Evolutionary conservation across 371 early-diverging fungal genomes (phyloP).

Genomic region (Mucor racemosus): DNA sequence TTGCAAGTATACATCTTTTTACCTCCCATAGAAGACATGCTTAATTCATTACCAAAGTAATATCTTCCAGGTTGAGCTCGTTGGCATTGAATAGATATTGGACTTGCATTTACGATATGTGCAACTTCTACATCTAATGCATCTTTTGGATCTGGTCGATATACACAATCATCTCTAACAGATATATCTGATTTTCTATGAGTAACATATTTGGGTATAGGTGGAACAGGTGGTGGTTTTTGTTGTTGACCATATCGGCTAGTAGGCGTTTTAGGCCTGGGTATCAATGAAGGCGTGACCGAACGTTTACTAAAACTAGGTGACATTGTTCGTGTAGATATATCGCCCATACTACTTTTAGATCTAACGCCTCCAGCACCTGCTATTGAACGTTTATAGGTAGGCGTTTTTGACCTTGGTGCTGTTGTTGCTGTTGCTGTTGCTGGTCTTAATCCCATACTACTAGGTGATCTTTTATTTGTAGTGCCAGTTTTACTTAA

Average conservation of each 20-base stretch:
- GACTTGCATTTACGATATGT: slow-evolving; percentile 58
- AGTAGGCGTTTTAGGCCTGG: slow-evolving; percentile 50
- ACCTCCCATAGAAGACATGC: slow-evolving; percentile 46
- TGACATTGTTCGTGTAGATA: slow-evolving; percentile 16
- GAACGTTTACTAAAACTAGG: slow-evolving; percentile 27
- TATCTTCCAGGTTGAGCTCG: slow-evolving; percentile 54
- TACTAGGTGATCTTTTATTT: not conserved
- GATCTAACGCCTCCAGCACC: slow-evolving; percentile 24
- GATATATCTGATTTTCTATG: slow-evolving; percentile 27
- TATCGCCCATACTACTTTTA: slow-evolving; percentile 42
- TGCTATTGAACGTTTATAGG: slow-evolving; percentile 12
- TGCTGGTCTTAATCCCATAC: not conserved
- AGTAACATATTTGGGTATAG: slow-evolving; percentile 21
- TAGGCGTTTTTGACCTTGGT: slow-evolving; percentile 36
- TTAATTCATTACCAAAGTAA: slow-evolving; percentile 63
- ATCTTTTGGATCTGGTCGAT: slow-evolving; percentile 52
- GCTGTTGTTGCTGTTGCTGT: not conserved
- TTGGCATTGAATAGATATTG: slow-evolving; percentile 54
- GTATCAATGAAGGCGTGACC: slow-evolving; percentile 53
- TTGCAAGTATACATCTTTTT: slow-evolving; percentile 55
- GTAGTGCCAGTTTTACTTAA: not conserved
- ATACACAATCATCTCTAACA: slow-evolving; percentile 24
- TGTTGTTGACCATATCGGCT: slow-evolving; percentile 16
- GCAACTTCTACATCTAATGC: slow-evolving; percentile 65
- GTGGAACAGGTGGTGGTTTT: slow-evolving; percentile 35